These are phyloP conservation scores for Bipolaris cookei DNA, from an alignment of 2,329 filamentous ascomycete genomes.

Conservation along the genomic window DNA sequence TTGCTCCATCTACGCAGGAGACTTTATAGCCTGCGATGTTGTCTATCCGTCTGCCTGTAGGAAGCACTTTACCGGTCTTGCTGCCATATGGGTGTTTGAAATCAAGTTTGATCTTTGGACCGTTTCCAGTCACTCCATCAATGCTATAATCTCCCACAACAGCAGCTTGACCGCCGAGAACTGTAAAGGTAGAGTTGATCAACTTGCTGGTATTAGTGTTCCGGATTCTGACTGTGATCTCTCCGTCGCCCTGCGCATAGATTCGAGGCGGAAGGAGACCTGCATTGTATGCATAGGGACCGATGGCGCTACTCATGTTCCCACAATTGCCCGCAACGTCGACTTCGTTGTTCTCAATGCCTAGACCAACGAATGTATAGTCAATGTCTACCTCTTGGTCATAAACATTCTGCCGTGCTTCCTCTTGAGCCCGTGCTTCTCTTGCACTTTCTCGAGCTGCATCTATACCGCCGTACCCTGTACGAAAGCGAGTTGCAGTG, in stretches of 20 bases:
- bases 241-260: conserved; percentile 37
- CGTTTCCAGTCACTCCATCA: conserved; percentile 67
- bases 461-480: conserved; percentile 21
- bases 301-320: conserved; percentile 76
- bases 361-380: conserved; percentile 74
- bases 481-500: conserved; percentile 12
- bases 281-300: conserved; percentile 67
- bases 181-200: conserved; percentile 64
- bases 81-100: conserved; percentile 69
- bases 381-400: conserved; percentile 60
- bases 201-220: conserved; percentile 76
- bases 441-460: conserved; percentile 12
- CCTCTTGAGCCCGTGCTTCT: conserved; percentile 9
- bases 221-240: conserved; percentile 63
- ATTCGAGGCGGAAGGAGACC: conserved; percentile 53
- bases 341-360: conserved; percentile 65
- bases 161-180: conserved; percentile 57
- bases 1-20: conserved; percentile 68
- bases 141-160: conserved; percentile 64
- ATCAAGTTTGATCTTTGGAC: conserved; percentile 63
- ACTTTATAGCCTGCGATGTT: conserved; percentile 57
- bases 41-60: conserved; percentile 64
- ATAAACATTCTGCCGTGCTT: background rate
- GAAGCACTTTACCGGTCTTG: conserved; percentile 66
- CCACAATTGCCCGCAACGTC: conserved; percentile 76